phyloP scores from a whole-genome alignment of 768 basidiomycete species.

The Mycena kentingensis region DNA sequence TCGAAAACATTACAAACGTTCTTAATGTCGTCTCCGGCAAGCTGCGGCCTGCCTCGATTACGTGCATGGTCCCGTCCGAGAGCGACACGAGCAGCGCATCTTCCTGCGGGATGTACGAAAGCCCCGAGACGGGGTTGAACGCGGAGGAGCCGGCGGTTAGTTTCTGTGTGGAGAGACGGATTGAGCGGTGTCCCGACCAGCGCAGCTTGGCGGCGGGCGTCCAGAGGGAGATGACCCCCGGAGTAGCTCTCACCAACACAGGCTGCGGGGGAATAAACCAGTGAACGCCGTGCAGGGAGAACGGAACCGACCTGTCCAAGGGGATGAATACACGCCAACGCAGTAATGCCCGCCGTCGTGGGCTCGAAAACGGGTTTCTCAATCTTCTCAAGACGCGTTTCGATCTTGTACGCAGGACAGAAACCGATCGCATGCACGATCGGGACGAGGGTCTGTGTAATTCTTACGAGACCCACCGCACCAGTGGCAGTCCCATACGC shows the following conservation, averaged over 20 bases:
- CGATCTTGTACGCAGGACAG: slow-evolving; percentile 33
- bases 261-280: slow-evolving; percentile 29
- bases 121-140: slow-evolving; percentile 46
- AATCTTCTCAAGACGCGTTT: slow-evolving; percentile 26
- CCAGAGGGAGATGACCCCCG: slow-evolving; percentile 49
- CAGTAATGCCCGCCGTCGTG: slow-evolving; percentile 42
- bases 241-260: slow-evolving; percentile 45
- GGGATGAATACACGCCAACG: slow-evolving; percentile 45
- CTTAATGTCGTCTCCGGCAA: slow-evolving; percentile 31
- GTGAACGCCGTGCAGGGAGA: background rate
- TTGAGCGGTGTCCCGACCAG: slow-evolving; percentile 39
- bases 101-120: slow-evolving; percentile 39
- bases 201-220: slow-evolving; percentile 24
- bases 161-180: slow-evolving; percentile 39
- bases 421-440: slow-evolving; percentile 25
- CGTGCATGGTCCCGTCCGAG: slow-evolving; percentile 53
- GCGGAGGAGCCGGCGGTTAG: slow-evolving; percentile 46
- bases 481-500: slow-evolving; percentile 50
- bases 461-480: slow-evolving; percentile 39
- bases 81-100: slow-evolving; percentile 49
- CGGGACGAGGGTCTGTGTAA: slow-evolving; percentile 33
- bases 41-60: slow-evolving; percentile 39
- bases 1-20: no score
- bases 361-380: slow-evolving; percentile 23
- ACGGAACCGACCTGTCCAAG: slow-evolving; percentile 20